Evolutionary conservation across 2,329 filamentous ascomycete genomes (phyloP).

Genomic region (Cyclaneusma minus): DNA sequence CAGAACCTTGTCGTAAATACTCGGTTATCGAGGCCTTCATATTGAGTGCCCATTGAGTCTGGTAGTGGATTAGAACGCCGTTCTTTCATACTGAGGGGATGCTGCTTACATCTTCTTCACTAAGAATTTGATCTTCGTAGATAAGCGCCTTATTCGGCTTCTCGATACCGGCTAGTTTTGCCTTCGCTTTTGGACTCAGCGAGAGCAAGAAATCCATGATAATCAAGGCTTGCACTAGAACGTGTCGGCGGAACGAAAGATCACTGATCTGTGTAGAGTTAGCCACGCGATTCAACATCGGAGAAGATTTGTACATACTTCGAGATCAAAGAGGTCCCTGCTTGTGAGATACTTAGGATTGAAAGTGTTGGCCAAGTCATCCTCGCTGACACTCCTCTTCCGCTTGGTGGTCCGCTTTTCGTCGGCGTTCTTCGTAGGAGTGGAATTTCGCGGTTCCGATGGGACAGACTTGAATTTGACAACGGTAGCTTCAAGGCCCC

Average conservation of each 20-base stretch:
- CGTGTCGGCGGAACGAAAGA: conserved; percentile 82
- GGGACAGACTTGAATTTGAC: conserved; percentile 61
- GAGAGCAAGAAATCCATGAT: conserved; percentile 92
- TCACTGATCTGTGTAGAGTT: conserved; percentile 58
- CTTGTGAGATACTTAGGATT: conserved; percentile 99
- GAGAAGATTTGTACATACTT: conserved; percentile 46
- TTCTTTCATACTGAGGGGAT: conserved; percentile 3
- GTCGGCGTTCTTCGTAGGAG: conserved; percentile 36
- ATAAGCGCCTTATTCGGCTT: conserved; percentile 67
- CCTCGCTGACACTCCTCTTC: conserved; percentile 46
- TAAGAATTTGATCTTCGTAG: conserved; percentile 59
- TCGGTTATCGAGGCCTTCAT: conserved; percentile 68
- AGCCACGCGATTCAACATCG: conserved; percentile 3
- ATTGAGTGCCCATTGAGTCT: conserved; percentile 70
- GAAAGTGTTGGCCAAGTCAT: conserved; percentile 57
- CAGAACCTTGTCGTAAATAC: conserved; percentile 65
- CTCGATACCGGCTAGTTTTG: conserved; percentile 53
- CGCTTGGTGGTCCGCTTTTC: conserved; percentile 57
- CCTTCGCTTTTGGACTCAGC: conserved; percentile 66
- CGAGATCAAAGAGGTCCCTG: conserved; percentile 85
- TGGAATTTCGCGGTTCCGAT: conserved; percentile 27
- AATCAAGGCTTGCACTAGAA: conserved; percentile 89
- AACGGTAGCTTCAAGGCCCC: conserved; percentile 45
- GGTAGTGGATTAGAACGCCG: conserved; percentile 8
- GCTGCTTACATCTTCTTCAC: conserved; percentile 63